Conservation (phyloP, 1,139 yeast genomes). For the Saccharomycopsis hybrid region DNA sequence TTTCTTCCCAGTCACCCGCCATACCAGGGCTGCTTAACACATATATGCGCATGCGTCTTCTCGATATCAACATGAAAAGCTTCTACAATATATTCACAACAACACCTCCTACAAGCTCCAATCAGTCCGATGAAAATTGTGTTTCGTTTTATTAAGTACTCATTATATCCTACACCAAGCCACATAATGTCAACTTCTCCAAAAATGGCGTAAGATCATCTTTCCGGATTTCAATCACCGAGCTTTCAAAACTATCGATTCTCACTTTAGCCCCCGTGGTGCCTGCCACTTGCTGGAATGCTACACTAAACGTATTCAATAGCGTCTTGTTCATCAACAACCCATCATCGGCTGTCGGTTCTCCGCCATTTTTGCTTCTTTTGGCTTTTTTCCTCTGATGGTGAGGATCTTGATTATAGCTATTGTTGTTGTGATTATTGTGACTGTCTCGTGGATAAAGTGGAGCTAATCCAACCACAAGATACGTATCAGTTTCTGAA, state of each 20-base stretch:
- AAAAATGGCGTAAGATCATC: constrained; percentile 85
- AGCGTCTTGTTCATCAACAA: constrained; percentile 36
- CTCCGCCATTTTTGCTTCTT: constrained; percentile 25
- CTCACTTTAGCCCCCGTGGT: constrained; percentile 83
- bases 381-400: constrained; percentile 9
- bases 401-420: constrained; percentile 27
- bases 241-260: constrained; percentile 90
- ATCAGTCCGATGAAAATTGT: too few species aligned
- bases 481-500: constrained; percentile 64
- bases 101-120: too few species aligned
- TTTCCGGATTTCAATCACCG: constrained; percentile 82
- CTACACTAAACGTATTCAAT: constrained; percentile 79
- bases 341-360: constrained; percentile 34
- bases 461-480: constrained; percentile 89
- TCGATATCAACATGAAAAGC: too few species aligned
- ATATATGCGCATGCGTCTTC: too few species aligned
- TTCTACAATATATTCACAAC: too few species aligned
- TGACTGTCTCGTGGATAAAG: constrained; percentile 48
- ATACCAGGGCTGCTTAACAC: too few species aligned
- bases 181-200: constrained; percentile 62
- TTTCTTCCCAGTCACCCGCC: too few species aligned
- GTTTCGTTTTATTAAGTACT: too few species aligned
- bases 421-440: constrained; percentile 2
- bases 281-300: constrained; percentile 80
- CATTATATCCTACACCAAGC: constrained; percentile 26